Base-by-base conservation (phyloP, 225 moss, liverwort and hornwort species). In the Sphagnum tenellum region DNA sequence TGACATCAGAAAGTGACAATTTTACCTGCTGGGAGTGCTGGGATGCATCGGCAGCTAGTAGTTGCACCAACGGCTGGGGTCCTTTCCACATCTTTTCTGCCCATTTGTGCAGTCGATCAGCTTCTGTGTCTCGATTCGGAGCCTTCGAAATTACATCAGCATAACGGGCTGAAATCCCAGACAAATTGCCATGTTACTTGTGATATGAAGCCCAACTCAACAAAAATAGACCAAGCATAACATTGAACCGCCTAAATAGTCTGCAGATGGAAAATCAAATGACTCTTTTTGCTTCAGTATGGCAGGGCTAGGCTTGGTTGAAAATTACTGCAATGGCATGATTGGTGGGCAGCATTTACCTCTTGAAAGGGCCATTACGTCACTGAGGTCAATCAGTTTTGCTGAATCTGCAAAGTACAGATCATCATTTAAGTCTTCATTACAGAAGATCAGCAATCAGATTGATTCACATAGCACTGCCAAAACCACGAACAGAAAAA, bases 361-460 rank as follows among this genome's bases (percentile, higher is more conserved):
- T 91, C 87, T 78, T 59, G 85, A 74, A 50, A 94, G 72, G 58
- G 81, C 79, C 63, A 88, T 80, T 3, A 89, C 66, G 71, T 94
- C 94, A 68, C 75, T 67, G 61, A 87, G 62, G 61, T 94, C 90
- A 65, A 85, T 48, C 54, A 51, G 12, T 64, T 81, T 74, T 29
- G 72, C 85, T 63, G 85, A 61, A 66, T 66, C 84, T 81, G 63
- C 67, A 72, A 29, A 29, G 29, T 56, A 71, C 51, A 72, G 56
- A 51, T 60, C 73, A 61, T 13, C 62, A 47, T n/a, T 29, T 29
- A 29, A 29, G 29, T 29, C 29, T 29, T 29, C 29, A 29, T 29
- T 29, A 29, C 29, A 29, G 29, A 29, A 29, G 29, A 29, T 29
- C 29, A 29, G 29, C 29, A 29, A 29, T 29, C 29, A 29, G 29